Evolutionary conservation across 176 grass and related monocot species (phyloP).

Genomic region (Areca catechu): DNA sequence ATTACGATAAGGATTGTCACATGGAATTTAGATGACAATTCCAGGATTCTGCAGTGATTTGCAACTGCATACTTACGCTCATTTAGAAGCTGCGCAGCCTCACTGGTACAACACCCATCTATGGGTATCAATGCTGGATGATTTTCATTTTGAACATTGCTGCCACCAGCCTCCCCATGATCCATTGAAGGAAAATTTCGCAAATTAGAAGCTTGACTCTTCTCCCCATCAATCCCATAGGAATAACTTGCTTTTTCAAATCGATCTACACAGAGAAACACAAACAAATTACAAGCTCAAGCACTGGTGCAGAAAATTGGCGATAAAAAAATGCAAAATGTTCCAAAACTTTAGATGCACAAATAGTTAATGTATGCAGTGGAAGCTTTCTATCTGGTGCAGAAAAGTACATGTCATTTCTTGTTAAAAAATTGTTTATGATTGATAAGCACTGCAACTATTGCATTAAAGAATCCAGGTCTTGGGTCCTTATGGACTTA

Average conservation of each 20-base stretch:
- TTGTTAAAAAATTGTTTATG: too few species aligned
- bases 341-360: too few species aligned
- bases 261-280: conserved; percentile 27
- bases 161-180: conserved; percentile 41
- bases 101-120: conserved; percentile 56
- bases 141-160: conserved; percentile 36
- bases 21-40: background rate
- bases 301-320: too few species aligned
- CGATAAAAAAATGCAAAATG: too few species aligned
- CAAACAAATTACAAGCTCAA: too few species aligned
- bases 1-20: background rate
- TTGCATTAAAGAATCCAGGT: too few species aligned
- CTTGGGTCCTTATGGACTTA: too few species aligned
- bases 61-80: conserved; percentile 33
- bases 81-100: conserved; percentile 48
- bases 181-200: conserved; percentile 47
- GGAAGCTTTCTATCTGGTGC: too few species aligned
- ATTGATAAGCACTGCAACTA: too few species aligned
- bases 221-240: conserved; percentile 57
- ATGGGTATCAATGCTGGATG: conserved; percentile 43
- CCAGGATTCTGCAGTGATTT: too few species aligned
- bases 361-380: too few species aligned
- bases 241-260: conserved; percentile 42
- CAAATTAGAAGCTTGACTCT: conserved; percentile 40
- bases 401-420: too few species aligned